Evolutionary conservation across 305 asterid genomes (phyloP), one percentile per base, ranked within the genome.

Genomic region (Solanum hybrid): DNA sequence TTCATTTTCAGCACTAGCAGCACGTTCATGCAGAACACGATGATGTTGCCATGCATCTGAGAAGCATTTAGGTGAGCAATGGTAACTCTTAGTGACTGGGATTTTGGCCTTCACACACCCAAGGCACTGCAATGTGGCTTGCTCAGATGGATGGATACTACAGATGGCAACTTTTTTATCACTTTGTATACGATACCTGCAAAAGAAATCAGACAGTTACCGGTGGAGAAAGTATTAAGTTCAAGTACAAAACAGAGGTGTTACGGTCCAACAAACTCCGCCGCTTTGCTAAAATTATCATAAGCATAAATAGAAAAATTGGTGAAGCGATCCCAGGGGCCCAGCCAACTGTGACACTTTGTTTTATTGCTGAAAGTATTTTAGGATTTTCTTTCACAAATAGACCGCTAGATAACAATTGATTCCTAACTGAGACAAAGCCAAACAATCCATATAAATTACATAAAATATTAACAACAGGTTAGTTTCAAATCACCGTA

Each of bases 41-140:
- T 98, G 99, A 91, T 98, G 98, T 87, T 91, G 97, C 99, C 99
- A 98, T 76, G 99, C 98, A 94, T 94, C 97, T 0, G 97, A 92
- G 90, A 95, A 98, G 92, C 99, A 98, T 91, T 98, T 97, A 7
- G 98, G 90, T 10, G 98, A 93, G 90, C 99, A 98, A 90, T 98
- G 99, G 91, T 98, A 97, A 92, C 99, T 97, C 95, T 96, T 96
- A 38, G 95, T 82, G 81, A 94, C 90, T 22, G 99, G 96, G 89
- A 97, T 89, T 93, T 98, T 98, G 41, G 98, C 97, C 94, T 98
- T 97, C 83, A 98, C 93, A 92, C 99, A 98, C 87, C 98, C 96
- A 80, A 98, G 90, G 93, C 99, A 98, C 91, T 98, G 99, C 90
- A 96, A 90, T 73, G 98, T 97, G 34, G 99, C 99, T 92, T 95